A percentile compares a stretch with the other conserved stretches of the same genome.
Conservation (phyloP, 768 basidiomycete genomes). For the Boletus vermiculosoides region DNA sequence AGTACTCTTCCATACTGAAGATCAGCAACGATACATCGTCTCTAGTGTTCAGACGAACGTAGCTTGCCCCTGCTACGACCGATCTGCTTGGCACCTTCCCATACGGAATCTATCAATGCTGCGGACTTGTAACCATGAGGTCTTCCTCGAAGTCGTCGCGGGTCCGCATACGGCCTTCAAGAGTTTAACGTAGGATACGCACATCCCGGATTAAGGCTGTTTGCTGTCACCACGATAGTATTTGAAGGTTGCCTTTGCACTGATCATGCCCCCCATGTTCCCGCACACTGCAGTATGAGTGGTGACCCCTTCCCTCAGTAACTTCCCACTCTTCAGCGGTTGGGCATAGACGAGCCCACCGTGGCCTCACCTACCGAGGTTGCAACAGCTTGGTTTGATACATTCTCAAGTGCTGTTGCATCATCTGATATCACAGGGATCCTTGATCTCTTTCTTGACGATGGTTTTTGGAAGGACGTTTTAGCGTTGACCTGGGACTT, state of each 20-base stretch:
- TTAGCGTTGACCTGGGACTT: slow-evolving; percentile 57
- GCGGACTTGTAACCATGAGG: no score
- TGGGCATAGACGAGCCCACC: slow-evolving; percentile 25
- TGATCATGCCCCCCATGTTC: not conserved
- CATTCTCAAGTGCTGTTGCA: slow-evolving; percentile 23
- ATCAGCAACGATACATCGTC: not conserved
- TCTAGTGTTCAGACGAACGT: not conserved
- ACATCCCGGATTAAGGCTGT: not conserved
- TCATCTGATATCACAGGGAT: slow-evolving; percentile 17
- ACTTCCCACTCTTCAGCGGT: slow-evolving; percentile 30
- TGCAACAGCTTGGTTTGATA: slow-evolving; percentile 27
- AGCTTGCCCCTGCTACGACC: not conserved
- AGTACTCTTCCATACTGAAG: no score
- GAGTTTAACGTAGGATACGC: not conserved
- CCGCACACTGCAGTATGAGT: slow-evolving; percentile 9
- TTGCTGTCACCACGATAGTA: not conserved
- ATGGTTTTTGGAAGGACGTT: slow-evolving; percentile 51
- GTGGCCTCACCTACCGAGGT: slow-evolving; percentile 18
- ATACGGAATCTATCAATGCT: not conserved
- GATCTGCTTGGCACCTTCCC: not conserved
- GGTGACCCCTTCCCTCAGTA: slow-evolving; percentile 23
- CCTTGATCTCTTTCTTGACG: slow-evolving; percentile 29
- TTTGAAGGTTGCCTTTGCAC: not conserved
- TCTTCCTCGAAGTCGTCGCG: no score
- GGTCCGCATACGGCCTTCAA: not conserved